Conservation (phyloP, 2,329 filamentous ascomycete genomes). For the Triangularia verruculosa region DNA sequence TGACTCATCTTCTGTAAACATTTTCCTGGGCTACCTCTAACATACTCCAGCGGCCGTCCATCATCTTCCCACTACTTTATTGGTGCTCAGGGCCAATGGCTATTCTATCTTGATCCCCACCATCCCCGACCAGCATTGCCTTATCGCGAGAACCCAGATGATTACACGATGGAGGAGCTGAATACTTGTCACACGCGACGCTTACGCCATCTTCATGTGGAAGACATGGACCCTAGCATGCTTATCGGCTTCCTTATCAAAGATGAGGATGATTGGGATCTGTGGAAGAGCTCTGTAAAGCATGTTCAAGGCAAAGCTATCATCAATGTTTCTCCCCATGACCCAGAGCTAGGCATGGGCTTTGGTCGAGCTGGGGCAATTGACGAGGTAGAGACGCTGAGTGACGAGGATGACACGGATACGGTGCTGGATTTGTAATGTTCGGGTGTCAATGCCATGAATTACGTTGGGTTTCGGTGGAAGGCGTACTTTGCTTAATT, state of each 20-base stretch:
- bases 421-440: constrained; percentile 33
- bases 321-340: constrained; percentile 74
- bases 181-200: constrained; percentile 84
- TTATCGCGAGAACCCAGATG: constrained; percentile 52
- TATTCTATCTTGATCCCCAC: constrained; percentile 96
- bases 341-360: constrained; percentile 55
- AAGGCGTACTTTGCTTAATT: not conserved
- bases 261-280: constrained; percentile 76
- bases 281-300: constrained; percentile 75
- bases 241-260: constrained; percentile 87
- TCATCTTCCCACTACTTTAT: constrained; percentile 74
- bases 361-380: constrained; percentile 69
- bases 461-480: not conserved
- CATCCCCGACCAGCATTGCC: constrained; percentile 74
- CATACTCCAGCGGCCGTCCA: constrained; percentile 68
- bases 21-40: not conserved
- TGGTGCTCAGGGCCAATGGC: constrained; percentile 62
- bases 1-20: not conserved
- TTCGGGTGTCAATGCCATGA: not conserved
- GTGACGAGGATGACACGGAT: constrained; percentile 62
- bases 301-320: constrained; percentile 79
- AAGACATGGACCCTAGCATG: constrained; percentile 98
- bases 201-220: constrained; percentile 75
- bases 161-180: constrained; percentile 70
- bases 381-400: constrained; percentile 86